phyloP scores from a whole-genome alignment of 129 eudicot species.

The Daucus carota region DNA sequence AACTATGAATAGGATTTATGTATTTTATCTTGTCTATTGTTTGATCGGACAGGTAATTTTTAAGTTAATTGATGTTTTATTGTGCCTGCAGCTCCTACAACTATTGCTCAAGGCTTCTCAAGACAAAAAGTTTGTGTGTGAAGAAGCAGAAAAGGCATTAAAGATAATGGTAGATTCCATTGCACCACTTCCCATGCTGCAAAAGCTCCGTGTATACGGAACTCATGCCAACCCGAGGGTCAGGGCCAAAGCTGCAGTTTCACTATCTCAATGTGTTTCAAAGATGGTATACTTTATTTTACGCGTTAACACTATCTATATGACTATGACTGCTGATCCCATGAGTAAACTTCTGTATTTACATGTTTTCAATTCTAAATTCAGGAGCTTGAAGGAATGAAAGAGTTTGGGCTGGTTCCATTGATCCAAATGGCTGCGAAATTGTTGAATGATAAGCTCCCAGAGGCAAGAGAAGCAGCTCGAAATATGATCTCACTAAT shows the following conservation, averaged over 20 bases:
- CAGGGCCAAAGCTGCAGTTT: slow-evolving; percentile 90
- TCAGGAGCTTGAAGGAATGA: slow-evolving; percentile 63
- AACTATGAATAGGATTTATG: neutral
- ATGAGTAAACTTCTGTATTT: neutral
- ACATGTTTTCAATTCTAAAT: neutral
- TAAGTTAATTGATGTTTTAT: neutral
- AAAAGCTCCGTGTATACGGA: slow-evolving; percentile 48
- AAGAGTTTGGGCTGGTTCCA: slow-evolving; percentile 53
- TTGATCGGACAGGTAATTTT: neutral
- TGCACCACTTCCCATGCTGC: slow-evolving; percentile 64
- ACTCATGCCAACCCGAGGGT: slow-evolving; percentile 68
- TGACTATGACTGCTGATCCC: neutral
- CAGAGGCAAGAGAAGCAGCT: slow-evolving; percentile 99
- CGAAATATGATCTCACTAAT: slow-evolving; percentile 43
- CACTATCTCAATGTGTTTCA: slow-evolving; percentile 60
- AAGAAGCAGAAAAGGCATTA: slow-evolving; percentile 81
- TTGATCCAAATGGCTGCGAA: slow-evolving; percentile 54
- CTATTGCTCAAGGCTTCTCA: slow-evolving; percentile 82
- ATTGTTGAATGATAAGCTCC: slow-evolving; percentile 79
- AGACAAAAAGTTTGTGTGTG: slow-evolving; percentile 91
- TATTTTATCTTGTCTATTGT: neutral
- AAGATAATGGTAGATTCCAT: slow-evolving; percentile 68
- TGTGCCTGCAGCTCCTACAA: slow-evolving; percentile 59
- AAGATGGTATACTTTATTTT: slow-evolving; percentile 50
- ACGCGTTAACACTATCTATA: neutral